Percentiles rank a stretch among this genome's conserved stretches.
Conservation (phyloP, 78 protist genomes). For the Dictyostelium firmibasis region DNA sequence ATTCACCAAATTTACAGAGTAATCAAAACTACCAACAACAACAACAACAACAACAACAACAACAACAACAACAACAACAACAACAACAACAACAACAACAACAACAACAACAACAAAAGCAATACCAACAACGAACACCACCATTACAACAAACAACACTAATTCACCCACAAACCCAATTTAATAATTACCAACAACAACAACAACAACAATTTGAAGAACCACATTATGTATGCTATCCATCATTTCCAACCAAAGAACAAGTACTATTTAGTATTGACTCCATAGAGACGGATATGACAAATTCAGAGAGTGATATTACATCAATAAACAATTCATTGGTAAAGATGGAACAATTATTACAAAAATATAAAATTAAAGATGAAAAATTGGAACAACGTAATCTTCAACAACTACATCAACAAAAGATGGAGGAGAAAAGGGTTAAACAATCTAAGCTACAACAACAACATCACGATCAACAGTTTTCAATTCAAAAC, state of each 20-base stretch:
- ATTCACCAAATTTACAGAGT: not conserved
- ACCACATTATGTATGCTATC: not conserved
- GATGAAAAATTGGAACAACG: not conserved
- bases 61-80: not conserved
- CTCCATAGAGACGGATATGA: conserved; percentile 26
- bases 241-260: conserved; percentile 31
- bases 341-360: not conserved
- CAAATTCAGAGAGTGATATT: conserved; percentile 9
- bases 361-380: not conserved
- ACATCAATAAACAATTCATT: not conserved
- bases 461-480: not conserved
- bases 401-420: not conserved
- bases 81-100: not conserved
- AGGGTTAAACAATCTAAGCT: not conserved
- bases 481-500: not conserved
- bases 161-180: no score
- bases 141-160: not conserved
- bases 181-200: not conserved
- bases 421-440: not conserved
- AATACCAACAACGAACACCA: not conserved
- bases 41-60: not conserved
- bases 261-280: conserved; percentile 15
- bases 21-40: not conserved
- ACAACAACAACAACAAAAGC: not conserved
- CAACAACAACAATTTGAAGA: not conserved